phyloP scores from a whole-genome alignment of 2,329 filamentous ascomycete genomes.

The Ascochyta lentis region DNA sequence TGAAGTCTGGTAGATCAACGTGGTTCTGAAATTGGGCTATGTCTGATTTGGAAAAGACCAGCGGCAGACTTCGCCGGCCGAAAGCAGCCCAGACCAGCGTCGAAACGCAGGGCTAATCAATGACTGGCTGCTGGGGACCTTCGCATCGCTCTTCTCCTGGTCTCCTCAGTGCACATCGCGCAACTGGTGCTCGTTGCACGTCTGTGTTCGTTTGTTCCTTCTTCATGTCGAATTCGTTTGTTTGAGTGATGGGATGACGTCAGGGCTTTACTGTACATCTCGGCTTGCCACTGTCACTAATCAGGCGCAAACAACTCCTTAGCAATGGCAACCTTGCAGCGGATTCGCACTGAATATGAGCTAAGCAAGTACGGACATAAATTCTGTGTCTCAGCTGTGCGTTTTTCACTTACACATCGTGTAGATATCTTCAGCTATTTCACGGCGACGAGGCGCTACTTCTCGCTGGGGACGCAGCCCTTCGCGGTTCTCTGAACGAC shows the following conservation, averaged over 20 bases:
- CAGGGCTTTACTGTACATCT: not conserved
- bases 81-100: not conserved
- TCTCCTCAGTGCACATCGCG: not conserved
- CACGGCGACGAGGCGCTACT: not conserved
- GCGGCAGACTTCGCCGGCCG: not conserved
- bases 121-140: not conserved
- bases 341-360: constrained; percentile 4
- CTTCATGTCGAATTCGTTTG: not conserved
- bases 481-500: not conserved
- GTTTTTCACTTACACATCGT: not conserved
- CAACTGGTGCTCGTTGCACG: not conserved
- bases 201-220: not conserved
- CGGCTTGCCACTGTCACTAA: not conserved
- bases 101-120: not conserved
- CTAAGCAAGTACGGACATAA: constrained; percentile 1
- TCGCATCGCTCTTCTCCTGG: not conserved
- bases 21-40: not conserved
- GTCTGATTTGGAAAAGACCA: not conserved
- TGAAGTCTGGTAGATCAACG: not conserved
- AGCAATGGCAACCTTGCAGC: not conserved
- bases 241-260: constrained; percentile 1
- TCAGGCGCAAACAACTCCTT: not conserved
- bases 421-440: constrained; percentile 6
- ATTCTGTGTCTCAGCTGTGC: too few relatives aligned
- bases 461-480: not conserved